Conservation (phyloP, 1,284 basidiomycete species). For the Golubevia sp. region DNA sequence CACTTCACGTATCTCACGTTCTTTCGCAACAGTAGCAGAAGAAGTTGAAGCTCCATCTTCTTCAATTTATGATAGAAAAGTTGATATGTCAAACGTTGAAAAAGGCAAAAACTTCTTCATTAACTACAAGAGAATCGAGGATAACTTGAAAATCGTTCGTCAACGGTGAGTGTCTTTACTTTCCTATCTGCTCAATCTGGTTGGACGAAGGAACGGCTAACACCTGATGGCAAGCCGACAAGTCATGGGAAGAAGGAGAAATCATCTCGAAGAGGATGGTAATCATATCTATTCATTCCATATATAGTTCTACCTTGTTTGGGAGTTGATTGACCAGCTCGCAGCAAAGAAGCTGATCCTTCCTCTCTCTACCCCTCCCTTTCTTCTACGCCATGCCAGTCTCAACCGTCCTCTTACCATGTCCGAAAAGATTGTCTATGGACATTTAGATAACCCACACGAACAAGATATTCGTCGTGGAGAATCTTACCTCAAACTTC, state of each 20-base stretch:
- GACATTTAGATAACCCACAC: constrained; percentile 60
- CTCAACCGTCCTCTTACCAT: constrained; percentile 58
- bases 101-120: constrained; percentile 59
- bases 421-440: constrained; percentile 61
- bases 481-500: constrained; percentile 58
- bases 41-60: constrained; percentile 43
- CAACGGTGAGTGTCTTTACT: constrained; percentile 27
- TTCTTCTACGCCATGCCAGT: constrained; percentile 17
- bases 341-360: too few relatives aligned
- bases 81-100: constrained; percentile 58
- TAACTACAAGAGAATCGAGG: constrained; percentile 59
- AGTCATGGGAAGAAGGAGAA: too few relatives aligned
- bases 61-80: constrained; percentile 53
- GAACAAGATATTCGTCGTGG: constrained; percentile 58
- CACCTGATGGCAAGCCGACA: too few relatives aligned
- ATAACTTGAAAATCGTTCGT: constrained; percentile 59
- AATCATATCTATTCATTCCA: too few relatives aligned
- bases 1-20: constrained; percentile 23
- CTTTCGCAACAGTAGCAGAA: constrained; percentile 57
- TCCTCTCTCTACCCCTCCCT: not conserved
- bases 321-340: too few relatives aligned
- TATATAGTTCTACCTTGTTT: too few relatives aligned
- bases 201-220: too few relatives aligned
- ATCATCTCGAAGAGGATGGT: too few relatives aligned
- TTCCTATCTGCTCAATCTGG: too few relatives aligned